These are phyloP conservation scores for Talaromyces sp. DNA, from an alignment of 2,329 filamentous ascomycete species.

Conservation along the genomic window DNA sequence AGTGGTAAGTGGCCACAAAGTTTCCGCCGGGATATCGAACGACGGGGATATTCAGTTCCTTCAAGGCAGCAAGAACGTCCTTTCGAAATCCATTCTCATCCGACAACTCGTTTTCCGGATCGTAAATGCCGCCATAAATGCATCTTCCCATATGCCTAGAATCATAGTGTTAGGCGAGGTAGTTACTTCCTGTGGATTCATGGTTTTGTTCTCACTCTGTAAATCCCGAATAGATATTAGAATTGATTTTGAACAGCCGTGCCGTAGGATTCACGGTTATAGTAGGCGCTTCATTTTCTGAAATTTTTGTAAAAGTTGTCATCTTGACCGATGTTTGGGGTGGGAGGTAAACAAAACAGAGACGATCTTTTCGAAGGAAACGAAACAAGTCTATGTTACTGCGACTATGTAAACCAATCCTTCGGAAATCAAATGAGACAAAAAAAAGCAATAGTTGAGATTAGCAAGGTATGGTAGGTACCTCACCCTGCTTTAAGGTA, in stretches of 20 bases:
- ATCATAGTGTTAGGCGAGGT: background rate
- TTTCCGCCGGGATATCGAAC: conserved; percentile 79
- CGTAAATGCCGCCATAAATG: conserved; percentile 82
- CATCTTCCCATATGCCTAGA: conserved; percentile 78
- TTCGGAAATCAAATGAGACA: background rate
- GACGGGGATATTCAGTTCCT: conserved; percentile 69
- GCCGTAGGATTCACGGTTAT: conserved; percentile 61
- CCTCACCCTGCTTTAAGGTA: background rate
- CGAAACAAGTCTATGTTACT: background rate
- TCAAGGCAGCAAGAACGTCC: conserved; percentile 68
- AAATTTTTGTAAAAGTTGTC: conserved; percentile 67
- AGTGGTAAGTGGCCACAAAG: conserved; percentile 80
- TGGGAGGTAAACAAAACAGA: background rate
- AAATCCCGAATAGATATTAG: conserved; percentile 79
- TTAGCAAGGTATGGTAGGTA: background rate
- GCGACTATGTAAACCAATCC: background rate
- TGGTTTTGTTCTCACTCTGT: conserved; percentile 56
- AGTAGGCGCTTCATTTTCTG: conserved; percentile 53
- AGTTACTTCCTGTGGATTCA: background rate
- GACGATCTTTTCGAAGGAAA: background rate
- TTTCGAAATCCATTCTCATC: conserved; percentile 70
- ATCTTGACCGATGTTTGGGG: conserved; percentile 40
- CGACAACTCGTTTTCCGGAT: conserved; percentile 66
- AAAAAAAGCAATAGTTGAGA: background rate
- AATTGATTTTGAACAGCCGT: conserved; percentile 66